Percentiles rank a stretch among this genome's conserved stretches.
Conservation (phyloP, 2,329 filamentous ascomycete genomes). For the Penicillium crustosum region DNA sequence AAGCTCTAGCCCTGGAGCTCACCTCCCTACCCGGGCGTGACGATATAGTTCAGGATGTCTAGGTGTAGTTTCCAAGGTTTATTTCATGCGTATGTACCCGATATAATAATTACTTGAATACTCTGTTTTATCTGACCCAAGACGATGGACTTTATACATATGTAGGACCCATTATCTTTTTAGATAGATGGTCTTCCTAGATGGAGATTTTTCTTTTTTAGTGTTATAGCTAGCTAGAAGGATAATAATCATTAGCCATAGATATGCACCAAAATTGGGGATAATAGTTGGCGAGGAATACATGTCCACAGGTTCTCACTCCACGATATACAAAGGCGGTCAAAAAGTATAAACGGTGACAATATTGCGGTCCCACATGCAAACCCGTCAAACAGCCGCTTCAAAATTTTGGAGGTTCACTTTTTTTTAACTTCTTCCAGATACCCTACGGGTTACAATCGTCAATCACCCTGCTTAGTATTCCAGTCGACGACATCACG, state of each 20-base stretch:
- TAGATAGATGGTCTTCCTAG: background rate
- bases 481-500: background rate
- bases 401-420: slow-evolving; percentile 33
- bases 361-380: slow-evolving; percentile 38
- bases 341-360: background rate
- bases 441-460: slow-evolving; percentile 7
- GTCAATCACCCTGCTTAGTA: background rate
- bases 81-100: no score
- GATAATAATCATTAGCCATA: background rate
- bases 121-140: no score
- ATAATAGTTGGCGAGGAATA: no score
- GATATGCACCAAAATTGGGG: background rate
- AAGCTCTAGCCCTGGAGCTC: no score
- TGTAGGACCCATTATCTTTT: no score
- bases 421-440: slow-evolving; percentile 17
- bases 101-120: no score
- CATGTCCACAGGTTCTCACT: no score
- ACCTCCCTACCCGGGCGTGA: no score
- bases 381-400: slow-evolving; percentile 44
- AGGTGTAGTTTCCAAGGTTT: no score
- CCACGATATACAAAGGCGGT: background rate
- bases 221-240: background rate
- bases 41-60: no score
- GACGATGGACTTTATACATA: no score
- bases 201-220: background rate